Percentiles rank a stretch among this genome's conserved stretches.
Conservation (phyloP, 2,329 filamentous ascomycete genomes). For the Bipolaris cookei region DNA sequence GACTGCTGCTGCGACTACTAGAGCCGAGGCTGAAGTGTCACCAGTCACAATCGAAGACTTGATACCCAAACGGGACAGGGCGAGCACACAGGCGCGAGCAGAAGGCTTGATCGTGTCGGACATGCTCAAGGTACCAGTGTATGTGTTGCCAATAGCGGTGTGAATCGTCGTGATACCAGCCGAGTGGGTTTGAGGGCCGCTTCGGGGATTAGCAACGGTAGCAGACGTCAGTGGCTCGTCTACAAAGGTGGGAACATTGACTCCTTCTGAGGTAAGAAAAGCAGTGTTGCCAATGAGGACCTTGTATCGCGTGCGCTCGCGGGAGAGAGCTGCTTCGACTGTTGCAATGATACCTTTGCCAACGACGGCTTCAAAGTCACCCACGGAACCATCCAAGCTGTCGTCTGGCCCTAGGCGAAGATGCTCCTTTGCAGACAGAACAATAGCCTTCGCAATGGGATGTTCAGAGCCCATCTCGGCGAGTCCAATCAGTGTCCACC, state of each 20-base stretch:
- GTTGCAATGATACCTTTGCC: slow-evolving; percentile 83
- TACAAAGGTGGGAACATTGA: slow-evolving; percentile 66
- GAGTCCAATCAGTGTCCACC: slow-evolving; percentile 97
- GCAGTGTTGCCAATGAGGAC: slow-evolving; percentile 84
- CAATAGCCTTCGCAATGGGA: slow-evolving; percentile 88
- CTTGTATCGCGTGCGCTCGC: slow-evolving; percentile 73
- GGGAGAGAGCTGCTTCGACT: slow-evolving; percentile 75
- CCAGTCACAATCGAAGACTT: slow-evolving; percentile 92
- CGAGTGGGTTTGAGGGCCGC: slow-evolving; percentile 49
- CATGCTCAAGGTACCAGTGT: slow-evolving; percentile 81
- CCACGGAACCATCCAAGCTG: slow-evolving; percentile 80
- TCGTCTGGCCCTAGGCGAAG: slow-evolving; percentile 75
- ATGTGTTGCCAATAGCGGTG: slow-evolving; percentile 81
- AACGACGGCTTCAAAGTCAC: slow-evolving; percentile 81
- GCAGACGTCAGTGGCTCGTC: slow-evolving; percentile 58
- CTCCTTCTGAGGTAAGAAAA: slow-evolving; percentile 74
- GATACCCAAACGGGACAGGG: slow-evolving; percentile 83
- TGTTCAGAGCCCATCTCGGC: slow-evolving; percentile 96
- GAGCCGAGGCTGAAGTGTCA: slow-evolving; percentile 82
- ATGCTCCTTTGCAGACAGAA: slow-evolving; percentile 75
- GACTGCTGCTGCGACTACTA: slow-evolving; percentile 81
- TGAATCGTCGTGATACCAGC: slow-evolving; percentile 89
- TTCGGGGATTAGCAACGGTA: slow-evolving; percentile 31
- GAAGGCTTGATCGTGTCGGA: slow-evolving; percentile 91
- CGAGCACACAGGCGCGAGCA: slow-evolving; percentile 78